These are phyloP conservation scores for Antrodiella citrinella DNA, from an alignment of 768 basidiomycete genomes.

Conservation along the genomic window DNA sequence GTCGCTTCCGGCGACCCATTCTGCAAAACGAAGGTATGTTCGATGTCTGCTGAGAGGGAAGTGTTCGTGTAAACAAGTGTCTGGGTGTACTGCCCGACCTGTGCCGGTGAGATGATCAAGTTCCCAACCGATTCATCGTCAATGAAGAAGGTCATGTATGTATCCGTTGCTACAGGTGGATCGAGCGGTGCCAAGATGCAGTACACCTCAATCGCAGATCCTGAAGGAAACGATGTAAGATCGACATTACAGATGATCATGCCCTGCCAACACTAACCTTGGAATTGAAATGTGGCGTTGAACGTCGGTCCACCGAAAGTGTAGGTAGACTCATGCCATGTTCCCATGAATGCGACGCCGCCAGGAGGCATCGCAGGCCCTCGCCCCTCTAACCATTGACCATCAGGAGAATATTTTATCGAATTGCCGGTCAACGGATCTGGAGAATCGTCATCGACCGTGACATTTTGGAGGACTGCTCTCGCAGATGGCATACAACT, in stretches of 20 bases:
- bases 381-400: slow-evolving; percentile 26
- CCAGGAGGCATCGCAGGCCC: slow-evolving; percentile 22
- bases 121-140: slow-evolving; percentile 26
- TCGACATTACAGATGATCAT: no score
- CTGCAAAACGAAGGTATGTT: slow-evolving; percentile 5
- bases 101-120: slow-evolving; percentile 18
- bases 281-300: slow-evolving; percentile 4
- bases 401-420: slow-evolving; percentile 27
- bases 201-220: slow-evolving; percentile 37
- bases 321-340: slow-evolving; percentile 29
- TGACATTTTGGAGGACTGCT: slow-evolving; percentile 27
- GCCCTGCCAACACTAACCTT: not conserved
- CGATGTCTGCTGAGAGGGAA: slow-evolving; percentile 19
- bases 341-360: slow-evolving; percentile 14
- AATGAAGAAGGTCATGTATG: slow-evolving; percentile 31
- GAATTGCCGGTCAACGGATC: slow-evolving; percentile 22
- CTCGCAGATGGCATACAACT: no score
- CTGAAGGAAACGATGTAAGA: slow-evolving; percentile 14
- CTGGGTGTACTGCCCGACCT: slow-evolving; percentile 20
- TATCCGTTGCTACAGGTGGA: slow-evolving; percentile 15
- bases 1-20: slow-evolving; percentile 7
- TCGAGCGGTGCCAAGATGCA: slow-evolving; percentile 26
- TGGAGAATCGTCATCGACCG: slow-evolving; percentile 33
- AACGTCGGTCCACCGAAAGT: not conserved
- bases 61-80: slow-evolving; percentile 27